Percentiles rank a stretch among this genome's conserved stretches.
phyloP scores from a whole-genome alignment of 495 filamentous ascomycete genomes.

The Trichocladium uniseriatum region DNA sequence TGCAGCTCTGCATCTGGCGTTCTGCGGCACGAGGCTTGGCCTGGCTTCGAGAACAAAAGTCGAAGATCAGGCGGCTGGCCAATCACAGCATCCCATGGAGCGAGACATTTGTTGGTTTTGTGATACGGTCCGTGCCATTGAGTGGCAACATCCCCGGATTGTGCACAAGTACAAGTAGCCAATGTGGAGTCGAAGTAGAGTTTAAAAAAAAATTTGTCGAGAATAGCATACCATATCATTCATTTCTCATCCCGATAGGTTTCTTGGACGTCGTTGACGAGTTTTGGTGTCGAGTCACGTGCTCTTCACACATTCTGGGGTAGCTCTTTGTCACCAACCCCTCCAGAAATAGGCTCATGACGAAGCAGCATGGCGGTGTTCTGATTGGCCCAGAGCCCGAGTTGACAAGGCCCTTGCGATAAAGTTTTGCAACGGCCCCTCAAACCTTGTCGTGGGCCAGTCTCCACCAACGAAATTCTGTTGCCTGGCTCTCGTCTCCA shows the following conservation, averaged over 20 bases:
- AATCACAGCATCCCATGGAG: neutral
- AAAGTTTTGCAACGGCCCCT: conserved; percentile 1
- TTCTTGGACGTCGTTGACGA: no score
- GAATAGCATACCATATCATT: no score
- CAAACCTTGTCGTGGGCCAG: neutral
- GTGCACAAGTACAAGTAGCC: no score
- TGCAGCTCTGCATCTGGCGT: neutral
- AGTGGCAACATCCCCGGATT: no score
- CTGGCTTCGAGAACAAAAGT: conserved; percentile 1
- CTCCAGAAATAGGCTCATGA: neutral
- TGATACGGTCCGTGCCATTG: no score
- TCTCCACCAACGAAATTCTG: neutral
- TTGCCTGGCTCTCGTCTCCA: conserved; percentile 6
- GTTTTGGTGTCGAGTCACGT: neutral
- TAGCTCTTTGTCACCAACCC: no score
- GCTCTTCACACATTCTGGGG: neutral
- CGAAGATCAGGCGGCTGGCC: no score
- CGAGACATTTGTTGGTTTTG: no score
- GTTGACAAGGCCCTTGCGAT: neutral
- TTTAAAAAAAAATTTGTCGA: no score
- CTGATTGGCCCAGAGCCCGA: neutral
- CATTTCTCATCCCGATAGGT: no score
- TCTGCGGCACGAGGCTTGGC: neutral
- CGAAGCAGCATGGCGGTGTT: neutral
- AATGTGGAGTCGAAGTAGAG: no score